Conservation (phyloP, 768 basidiomycete genomes). For the Suillus alpinus region DNA sequence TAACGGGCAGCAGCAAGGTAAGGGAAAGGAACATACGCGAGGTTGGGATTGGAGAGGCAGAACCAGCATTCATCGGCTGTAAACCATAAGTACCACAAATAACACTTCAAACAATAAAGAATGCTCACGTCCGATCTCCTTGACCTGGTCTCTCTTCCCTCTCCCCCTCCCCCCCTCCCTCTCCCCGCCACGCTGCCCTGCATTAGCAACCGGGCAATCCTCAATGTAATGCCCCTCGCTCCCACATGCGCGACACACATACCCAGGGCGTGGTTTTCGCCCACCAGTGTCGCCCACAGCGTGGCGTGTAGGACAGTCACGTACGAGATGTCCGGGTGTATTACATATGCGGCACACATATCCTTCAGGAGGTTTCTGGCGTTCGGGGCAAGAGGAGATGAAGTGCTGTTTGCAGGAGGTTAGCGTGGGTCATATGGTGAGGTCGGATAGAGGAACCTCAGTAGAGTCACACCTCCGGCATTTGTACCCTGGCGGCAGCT, state of each 20-base stretch:
- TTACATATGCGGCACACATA: slow-evolving; percentile 89
- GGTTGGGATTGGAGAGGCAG: slow-evolving; percentile 90
- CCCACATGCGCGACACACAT: slow-evolving; percentile 89
- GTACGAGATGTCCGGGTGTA: slow-evolving; percentile 82
- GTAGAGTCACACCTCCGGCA: slow-evolving; percentile 75
- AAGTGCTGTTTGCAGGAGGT: slow-evolving; percentile 52
- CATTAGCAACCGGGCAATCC: slow-evolving; percentile 75
- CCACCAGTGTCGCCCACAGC: slow-evolving; percentile 82
- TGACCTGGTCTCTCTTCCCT: slow-evolving; percentile 51
- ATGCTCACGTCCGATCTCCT: slow-evolving; percentile 76
- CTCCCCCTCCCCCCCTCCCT: slow-evolving; percentile 31
- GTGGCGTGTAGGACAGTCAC: slow-evolving; percentile 83
- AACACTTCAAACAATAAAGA: neutral
- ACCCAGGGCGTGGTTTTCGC: slow-evolving; percentile 78
- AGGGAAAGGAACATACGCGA: slow-evolving; percentile 56
- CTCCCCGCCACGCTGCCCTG: slow-evolving; percentile 31
- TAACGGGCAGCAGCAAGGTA: neutral
- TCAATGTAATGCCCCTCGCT: slow-evolving; percentile 83
- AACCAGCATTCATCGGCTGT: slow-evolving; percentile 97
- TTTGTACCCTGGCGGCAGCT: slow-evolving; percentile 70
- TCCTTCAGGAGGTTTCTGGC: slow-evolving; percentile 72
- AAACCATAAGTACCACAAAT: neutral
- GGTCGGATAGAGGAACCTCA: slow-evolving; percentile 47
- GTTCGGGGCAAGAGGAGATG: slow-evolving; percentile 72
- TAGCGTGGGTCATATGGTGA: slow-evolving; percentile 3